These are phyloP conservation scores for Neurospora cerealis DNA, from an alignment of 495 filamentous ascomycete species.

Conservation along the genomic window DNA sequence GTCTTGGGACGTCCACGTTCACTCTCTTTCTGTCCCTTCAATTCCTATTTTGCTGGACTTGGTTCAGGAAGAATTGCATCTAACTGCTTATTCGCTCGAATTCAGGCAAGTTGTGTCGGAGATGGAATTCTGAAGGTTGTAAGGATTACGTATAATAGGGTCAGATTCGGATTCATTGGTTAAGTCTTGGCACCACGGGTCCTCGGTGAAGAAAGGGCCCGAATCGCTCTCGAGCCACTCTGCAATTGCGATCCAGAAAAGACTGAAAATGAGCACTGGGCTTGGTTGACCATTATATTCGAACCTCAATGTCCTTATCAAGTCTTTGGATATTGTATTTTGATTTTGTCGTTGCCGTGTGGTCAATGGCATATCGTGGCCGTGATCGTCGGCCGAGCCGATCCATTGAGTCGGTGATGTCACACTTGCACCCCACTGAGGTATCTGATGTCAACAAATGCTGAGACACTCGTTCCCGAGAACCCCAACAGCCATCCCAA, in stretches of 20 bases:
- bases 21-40: no score
- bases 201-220: neutral
- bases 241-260: neutral
- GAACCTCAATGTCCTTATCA: no score
- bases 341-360: neutral
- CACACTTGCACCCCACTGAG: neutral
- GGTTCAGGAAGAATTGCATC: neutral
- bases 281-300: fast-evolving
- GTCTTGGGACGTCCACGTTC: neutral
- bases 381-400: neutral
- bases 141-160: no score
- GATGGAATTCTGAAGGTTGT: no score
- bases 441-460: neutral
- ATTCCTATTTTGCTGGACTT: no score
- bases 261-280: fast-evolving
- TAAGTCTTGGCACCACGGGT: neutral
- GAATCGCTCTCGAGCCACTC: neutral
- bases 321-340: no score
- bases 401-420: neutral
- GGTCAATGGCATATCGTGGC: neutral
- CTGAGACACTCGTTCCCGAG: neutral
- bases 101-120: no score
- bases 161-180: neutral
- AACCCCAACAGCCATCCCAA: neutral
- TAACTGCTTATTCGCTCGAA: neutral